Evolutionary conservation across 2,329 filamentous ascomycete species (phyloP).

Genomic region (Neobulgaria alba): DNA sequence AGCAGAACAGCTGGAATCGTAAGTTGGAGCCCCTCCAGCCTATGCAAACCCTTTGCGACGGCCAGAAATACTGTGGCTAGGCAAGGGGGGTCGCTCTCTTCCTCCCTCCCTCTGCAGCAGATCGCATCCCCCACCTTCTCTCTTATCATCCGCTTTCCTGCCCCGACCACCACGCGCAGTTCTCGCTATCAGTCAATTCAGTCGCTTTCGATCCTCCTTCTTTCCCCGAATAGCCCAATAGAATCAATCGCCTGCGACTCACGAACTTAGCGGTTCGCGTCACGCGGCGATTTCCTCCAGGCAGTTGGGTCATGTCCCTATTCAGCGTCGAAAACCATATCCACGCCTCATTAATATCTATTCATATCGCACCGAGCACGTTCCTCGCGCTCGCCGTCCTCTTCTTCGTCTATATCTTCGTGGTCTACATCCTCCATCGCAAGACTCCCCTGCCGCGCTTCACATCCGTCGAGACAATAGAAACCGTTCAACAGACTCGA

Average conservation of each 20-base stretch:
- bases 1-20: neutral
- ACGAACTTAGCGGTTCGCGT: constrained; percentile 5
- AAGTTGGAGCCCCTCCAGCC: neutral
- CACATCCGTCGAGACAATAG: constrained; percentile 16
- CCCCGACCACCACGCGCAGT: neutral
- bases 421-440: constrained; percentile 24
- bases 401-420: constrained; percentile 24
- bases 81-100: constrained; percentile 1
- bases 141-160: too few species aligned
- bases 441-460: constrained; percentile 4
- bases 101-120: constrained; percentile 1
- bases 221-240: constrained; percentile 1
- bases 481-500: neutral
- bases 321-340: constrained; percentile 28
- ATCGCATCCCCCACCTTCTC: too few species aligned
- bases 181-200: constrained; percentile 2
- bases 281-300: constrained; percentile 5
- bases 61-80: constrained; percentile 13
- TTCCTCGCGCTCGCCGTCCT: constrained; percentile 21
- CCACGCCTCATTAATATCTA: constrained; percentile 24
- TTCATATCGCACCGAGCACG: constrained; percentile 27
- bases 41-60: neutral
- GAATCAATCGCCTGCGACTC: constrained; percentile 1
- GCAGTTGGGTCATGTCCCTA: constrained; percentile 23
- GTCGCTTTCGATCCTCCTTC: constrained; percentile 4